Percentiles rank a stretch among this genome's conserved stretches.
Conservation (phyloP, 495 filamentous ascomycete species). For the Tuber microsphaerosporum region DNA sequence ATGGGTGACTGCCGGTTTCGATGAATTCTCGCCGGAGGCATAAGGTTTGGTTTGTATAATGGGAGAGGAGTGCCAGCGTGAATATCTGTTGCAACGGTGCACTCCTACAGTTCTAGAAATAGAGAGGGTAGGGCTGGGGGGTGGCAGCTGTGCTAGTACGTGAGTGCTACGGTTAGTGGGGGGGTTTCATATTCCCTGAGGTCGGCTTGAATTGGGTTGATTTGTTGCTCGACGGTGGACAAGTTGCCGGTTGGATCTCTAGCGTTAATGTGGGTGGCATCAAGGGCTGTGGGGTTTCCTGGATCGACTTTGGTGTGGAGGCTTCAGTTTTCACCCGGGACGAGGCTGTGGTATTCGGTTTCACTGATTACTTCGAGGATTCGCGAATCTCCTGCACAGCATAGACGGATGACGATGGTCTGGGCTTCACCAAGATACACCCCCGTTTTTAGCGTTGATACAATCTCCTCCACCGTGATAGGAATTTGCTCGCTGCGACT, state of each 20-base stretch:
- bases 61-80: constrained; percentile 10
- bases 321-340: constrained; percentile 32
- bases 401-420: constrained; percentile 20
- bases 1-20: background rate
- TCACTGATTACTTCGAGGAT: constrained; percentile 25
- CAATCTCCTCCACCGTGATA: no score
- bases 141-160: constrained; percentile 25
- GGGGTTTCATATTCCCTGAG: constrained; percentile 29
- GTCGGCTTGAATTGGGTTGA: constrained; percentile 23
- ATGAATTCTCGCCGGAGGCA: constrained; percentile 11
- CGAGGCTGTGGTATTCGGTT: constrained; percentile 18
- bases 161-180: constrained; percentile 24
- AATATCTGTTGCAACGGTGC: no score
- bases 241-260: constrained; percentile 13
- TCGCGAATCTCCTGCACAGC: constrained; percentile 13
- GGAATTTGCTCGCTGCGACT: no score
- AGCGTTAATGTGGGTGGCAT: no score
- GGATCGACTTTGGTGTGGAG: constrained; percentile 31
- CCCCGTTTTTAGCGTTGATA: no score
- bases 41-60: constrained; percentile 11
- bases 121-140: background rate
- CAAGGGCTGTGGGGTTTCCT: constrained; percentile 6
- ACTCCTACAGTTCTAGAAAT: no score
- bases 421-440: constrained; percentile 30
- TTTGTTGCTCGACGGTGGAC: constrained; percentile 28